Evolutionary conservation across 2,329 filamentous ascomycete species (phyloP).

Genomic region (Fusarium sambucinum): DNA sequence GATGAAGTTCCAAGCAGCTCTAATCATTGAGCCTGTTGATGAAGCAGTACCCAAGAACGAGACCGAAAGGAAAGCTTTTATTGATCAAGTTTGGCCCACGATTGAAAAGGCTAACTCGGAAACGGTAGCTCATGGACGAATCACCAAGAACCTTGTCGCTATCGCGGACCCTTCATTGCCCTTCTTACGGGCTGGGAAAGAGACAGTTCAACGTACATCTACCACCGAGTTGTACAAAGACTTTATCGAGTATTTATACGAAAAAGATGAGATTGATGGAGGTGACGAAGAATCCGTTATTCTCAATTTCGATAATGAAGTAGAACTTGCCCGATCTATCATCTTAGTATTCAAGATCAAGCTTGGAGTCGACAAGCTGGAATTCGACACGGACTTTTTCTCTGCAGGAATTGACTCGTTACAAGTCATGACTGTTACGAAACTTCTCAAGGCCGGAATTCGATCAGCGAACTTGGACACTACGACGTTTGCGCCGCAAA

Average conservation of each 20-base stretch:
- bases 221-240: background rate
- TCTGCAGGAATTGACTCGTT: background rate
- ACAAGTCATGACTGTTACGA: background rate
- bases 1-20: constrained; percentile 1
- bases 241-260: background rate
- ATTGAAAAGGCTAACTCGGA: constrained; percentile 2
- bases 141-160: background rate
- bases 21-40: constrained; percentile 6
- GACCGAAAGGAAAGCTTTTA: rapidly evolving
- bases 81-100: background rate
- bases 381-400: background rate
- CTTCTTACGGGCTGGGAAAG: background rate
- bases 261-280: background rate
- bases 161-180: background rate
- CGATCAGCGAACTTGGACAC: rapidly evolving
- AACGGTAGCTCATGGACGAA: constrained; percentile 2
- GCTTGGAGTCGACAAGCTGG: background rate
- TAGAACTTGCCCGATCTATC: background rate
- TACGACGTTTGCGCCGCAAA: rapidly evolving
- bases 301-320: background rate
- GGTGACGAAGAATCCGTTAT: rapidly evolving
- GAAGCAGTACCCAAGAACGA: background rate
- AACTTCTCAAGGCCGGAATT: rapidly evolving
- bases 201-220: background rate
- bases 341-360: background rate